These are phyloP conservation scores for Isoetes engelmannii DNA, from an alignment of 83 land plant genomes.

Conservation along the genomic window DNA sequence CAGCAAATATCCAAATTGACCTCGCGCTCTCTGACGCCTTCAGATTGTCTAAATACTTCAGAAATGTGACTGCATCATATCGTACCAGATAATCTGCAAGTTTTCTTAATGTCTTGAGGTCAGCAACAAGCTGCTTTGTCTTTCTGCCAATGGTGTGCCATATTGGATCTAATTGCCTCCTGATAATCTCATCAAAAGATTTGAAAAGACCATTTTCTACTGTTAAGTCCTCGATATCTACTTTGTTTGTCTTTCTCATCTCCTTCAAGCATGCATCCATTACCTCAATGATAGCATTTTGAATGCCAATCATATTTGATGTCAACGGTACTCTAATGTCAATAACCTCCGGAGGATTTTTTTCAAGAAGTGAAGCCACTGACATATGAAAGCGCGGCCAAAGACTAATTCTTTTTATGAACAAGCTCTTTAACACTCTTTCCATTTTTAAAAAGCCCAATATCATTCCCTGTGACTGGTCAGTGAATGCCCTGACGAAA, in stretches of 20 bases:
- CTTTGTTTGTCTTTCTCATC: conserved; percentile 89
- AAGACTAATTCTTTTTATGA: conserved; percentile 51
- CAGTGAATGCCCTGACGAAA: conserved; percentile 68
- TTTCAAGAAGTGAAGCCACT: conserved; percentile 71
- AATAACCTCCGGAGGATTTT: conserved; percentile 73
- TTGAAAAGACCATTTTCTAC: conserved; percentile 96
- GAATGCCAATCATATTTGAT: conserved; percentile 66
- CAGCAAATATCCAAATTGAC: conserved; percentile 96
- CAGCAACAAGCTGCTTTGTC: conserved; percentile 87
- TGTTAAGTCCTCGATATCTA: conserved; percentile 95
- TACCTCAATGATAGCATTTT: conserved; percentile 71
- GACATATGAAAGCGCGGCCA: conserved; percentile 95
- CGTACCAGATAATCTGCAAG: conserved; percentile 83
- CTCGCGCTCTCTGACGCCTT: conserved; percentile 88
- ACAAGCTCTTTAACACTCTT: conserved; percentile 67
- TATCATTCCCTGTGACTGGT: conserved; percentile 71
- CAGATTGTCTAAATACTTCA: conserved; percentile 87
- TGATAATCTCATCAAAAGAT: conserved; percentile 94
- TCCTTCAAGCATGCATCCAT: conserved; percentile 98
- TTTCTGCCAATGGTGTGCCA: conserved; percentile 95
- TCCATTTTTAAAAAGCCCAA: conserved; percentile 83
- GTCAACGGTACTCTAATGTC: conserved; percentile 81
- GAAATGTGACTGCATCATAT: conserved; percentile 90
- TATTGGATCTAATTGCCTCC: conserved; percentile 89
- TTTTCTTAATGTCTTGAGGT: conserved; percentile 81